These are phyloP conservation scores for Neoboletus magnificus DNA, from an alignment of 768 basidiomycete species.

Conservation along the genomic window DNA sequence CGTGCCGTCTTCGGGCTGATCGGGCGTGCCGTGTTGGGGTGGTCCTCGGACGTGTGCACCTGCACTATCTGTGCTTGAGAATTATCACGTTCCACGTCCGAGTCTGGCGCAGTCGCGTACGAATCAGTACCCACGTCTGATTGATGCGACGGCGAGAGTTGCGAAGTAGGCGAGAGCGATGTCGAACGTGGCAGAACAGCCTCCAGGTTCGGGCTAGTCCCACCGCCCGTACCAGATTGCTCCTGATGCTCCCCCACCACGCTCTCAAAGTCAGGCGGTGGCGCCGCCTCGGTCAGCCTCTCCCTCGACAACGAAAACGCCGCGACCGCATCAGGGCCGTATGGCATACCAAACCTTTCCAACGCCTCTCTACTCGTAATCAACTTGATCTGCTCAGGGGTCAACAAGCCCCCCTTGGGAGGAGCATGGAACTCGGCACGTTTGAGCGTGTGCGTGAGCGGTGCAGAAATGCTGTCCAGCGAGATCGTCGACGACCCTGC, in stretches of 20 bases:
- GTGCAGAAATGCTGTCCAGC: conserved; percentile 69
- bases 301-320: conserved; percentile 52
- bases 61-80: not conserved
- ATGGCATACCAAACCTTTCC: conserved; percentile 70
- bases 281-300: conserved; percentile 34
- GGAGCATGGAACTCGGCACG: conserved; percentile 71
- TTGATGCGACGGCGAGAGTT: not conserved
- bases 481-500: conserved; percentile 69
- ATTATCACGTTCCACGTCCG: not conserved
- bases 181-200: not conserved
- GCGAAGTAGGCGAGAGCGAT: not conserved
- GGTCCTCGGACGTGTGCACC: not conserved
- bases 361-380: conserved; percentile 67
- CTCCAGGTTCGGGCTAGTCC: not conserved
- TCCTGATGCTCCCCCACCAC: not conserved
- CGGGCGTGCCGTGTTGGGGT: conserved; percentile 14
- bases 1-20: conserved; percentile 20
- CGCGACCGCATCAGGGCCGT: conserved; percentile 64
- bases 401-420: conserved; percentile 40
- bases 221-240: not conserved
- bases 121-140: conserved; percentile 3
- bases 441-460: conserved; percentile 67
- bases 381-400: conserved; percentile 57
- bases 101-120: conserved; percentile 10
- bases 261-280: conserved; percentile 53